Evolutionary conservation across 2,329 filamentous ascomycete genomes (phyloP).

Genomic region (Paraphoma sp.): DNA sequence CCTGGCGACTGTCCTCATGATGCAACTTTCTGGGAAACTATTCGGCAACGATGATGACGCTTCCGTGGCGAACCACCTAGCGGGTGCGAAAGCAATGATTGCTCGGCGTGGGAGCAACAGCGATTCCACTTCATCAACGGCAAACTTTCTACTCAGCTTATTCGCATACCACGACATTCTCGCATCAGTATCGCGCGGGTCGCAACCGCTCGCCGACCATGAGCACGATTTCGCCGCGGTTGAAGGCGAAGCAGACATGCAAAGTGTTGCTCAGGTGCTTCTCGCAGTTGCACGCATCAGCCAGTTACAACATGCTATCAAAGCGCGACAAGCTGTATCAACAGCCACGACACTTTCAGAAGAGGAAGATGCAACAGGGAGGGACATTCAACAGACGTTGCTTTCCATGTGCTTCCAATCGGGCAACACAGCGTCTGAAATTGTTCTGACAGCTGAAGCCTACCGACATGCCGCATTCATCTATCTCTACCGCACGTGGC

Average conservation of each 20-base stretch:
- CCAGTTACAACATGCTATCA: constrained; percentile 29
- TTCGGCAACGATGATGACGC: constrained; percentile 35
- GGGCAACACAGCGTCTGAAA: constrained; percentile 13
- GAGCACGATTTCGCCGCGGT: constrained; percentile 25
- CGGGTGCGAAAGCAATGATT: constrained; percentile 42
- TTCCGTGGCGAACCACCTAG: constrained; percentile 36
- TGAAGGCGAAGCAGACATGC: constrained; percentile 29
- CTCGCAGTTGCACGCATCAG: constrained; percentile 36
- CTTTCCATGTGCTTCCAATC: constrained; percentile 21
- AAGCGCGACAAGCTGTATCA: constrained; percentile 9
- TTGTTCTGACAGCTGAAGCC: constrained; percentile 33
- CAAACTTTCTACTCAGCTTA: constrained; percentile 35
- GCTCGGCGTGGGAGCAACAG: constrained; percentile 12
- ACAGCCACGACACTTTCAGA: constrained; percentile 16
- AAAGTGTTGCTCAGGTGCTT: constrained; percentile 33
- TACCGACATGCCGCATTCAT: constrained; percentile 44
- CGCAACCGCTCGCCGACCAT: constrained; percentile 32
- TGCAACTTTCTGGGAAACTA: constrained; percentile 40
- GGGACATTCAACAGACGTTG: constrained; percentile 25
- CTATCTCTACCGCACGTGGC: constrained; percentile 43
- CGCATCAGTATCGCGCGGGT: constrained; percentile 35
- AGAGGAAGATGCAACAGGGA: constrained; percentile 23
- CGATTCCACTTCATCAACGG: constrained; percentile 24
- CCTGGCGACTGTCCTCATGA: constrained; percentile 42
- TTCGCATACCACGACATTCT: constrained; percentile 44